These are phyloP conservation scores for Xylariomycetidae sp. DNA, from an alignment of 2,329 filamentous ascomycete genomes.

Conservation along the genomic window DNA sequence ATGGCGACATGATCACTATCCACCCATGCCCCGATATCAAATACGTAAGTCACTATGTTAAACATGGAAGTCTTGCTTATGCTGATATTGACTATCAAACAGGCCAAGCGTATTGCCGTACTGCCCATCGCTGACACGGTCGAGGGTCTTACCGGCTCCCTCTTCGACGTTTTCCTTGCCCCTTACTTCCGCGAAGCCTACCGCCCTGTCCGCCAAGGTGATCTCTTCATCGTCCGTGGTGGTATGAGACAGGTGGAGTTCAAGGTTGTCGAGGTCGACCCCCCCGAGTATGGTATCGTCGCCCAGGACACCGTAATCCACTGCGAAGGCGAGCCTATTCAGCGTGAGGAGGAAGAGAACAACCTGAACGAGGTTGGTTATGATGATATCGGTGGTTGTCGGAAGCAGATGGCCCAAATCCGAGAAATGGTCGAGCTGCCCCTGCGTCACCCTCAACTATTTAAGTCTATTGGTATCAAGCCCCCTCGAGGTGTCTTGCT, in stretches of 20 bases:
- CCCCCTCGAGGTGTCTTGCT: slow-evolving; percentile 96
- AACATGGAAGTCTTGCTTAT: background rate
- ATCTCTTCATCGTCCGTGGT: slow-evolving; percentile 94
- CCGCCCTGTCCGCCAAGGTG: slow-evolving; percentile 92
- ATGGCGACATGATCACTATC: slow-evolving; percentile 95
- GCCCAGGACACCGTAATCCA: slow-evolving; percentile 98
- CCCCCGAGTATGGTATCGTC: slow-evolving; percentile 97
- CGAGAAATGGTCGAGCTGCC: slow-evolving; percentile 97
- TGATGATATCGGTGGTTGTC: slow-evolving; percentile 97
- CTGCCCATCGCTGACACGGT: slow-evolving; percentile 97
- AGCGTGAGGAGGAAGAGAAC: slow-evolving; percentile 98
- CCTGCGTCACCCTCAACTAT: slow-evolving; percentile 92
- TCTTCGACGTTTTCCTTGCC: slow-evolving; percentile 98
- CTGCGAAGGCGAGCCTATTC: slow-evolving; percentile 92
- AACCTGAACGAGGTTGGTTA: slow-evolving; percentile 99
- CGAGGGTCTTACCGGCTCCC: slow-evolving; percentile 92
- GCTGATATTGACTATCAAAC: background rate
- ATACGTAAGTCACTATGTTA: slow-evolving; percentile 70
- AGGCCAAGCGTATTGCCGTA: slow-evolving; percentile 98
- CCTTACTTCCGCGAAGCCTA: slow-evolving; percentile 99
- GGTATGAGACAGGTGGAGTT: slow-evolving; percentile 99
- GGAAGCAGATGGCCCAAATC: slow-evolving; percentile 99
- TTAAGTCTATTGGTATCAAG: slow-evolving; percentile 99
- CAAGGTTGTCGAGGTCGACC: slow-evolving; percentile 98
- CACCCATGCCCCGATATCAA: slow-evolving; percentile 99